Conservation (phyloP, 1,284 basidiomycete genomes). For the Tylopilus orsonianus region DNA sequence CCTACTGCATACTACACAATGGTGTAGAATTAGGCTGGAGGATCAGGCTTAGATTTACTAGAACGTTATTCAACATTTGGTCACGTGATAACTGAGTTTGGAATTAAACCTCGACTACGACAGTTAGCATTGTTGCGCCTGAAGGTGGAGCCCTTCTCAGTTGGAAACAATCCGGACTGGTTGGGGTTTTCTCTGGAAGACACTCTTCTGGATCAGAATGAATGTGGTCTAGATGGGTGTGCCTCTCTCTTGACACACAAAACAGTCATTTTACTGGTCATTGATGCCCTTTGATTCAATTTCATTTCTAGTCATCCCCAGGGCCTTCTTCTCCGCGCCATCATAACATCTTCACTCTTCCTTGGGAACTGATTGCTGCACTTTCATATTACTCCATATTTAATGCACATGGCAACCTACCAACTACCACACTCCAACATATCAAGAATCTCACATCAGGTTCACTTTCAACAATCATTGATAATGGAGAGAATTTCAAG, state of each 20-base stretch:
- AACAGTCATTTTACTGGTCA: slow-evolving; percentile 84
- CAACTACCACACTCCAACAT: slow-evolving; percentile 93
- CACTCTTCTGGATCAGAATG: slow-evolving; percentile 64
- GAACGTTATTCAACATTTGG: too few relatives aligned
- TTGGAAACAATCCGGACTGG: too few relatives aligned
- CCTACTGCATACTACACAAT: too few relatives aligned
- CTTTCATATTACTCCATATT: slow-evolving; percentile 78
- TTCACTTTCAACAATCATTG: slow-evolving; percentile 94
- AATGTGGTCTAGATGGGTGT: slow-evolving; percentile 47
- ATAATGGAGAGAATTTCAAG: slow-evolving; percentile 90
- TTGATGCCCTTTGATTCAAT: slow-evolving; percentile 94
- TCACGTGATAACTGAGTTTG: too few relatives aligned
- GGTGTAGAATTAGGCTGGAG: too few relatives aligned
- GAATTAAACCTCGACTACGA: too few relatives aligned
- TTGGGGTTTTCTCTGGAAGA: too few relatives aligned
- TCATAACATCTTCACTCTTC: slow-evolving; percentile 83
- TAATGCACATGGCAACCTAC: slow-evolving; percentile 90
- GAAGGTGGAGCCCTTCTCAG: too few relatives aligned
- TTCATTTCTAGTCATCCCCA: slow-evolving; percentile 78
- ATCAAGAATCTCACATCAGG: slow-evolving; percentile 96
- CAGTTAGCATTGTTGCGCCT: too few relatives aligned
- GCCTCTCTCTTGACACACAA: slow-evolving; percentile 64
- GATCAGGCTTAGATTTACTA: too few relatives aligned
- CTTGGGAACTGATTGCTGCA: slow-evolving; percentile 62
- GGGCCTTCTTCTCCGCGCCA: slow-evolving; percentile 66